Conservation (phyloP, 306 rosid genomes). For the Cucumis hystrix region DNA sequence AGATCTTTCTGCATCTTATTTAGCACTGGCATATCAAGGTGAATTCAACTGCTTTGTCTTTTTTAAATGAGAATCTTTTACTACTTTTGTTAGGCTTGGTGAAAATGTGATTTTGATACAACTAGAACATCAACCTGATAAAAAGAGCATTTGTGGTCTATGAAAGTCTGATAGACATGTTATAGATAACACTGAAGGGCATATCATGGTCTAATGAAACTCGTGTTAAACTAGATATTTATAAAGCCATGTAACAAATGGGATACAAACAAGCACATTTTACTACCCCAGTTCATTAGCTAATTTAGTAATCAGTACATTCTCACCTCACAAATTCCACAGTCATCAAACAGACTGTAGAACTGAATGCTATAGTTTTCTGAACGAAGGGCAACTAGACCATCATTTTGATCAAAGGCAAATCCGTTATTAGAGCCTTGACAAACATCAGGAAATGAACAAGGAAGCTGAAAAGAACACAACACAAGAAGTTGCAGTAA, state of each 20-base stretch:
- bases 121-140: not conserved
- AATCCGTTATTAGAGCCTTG: slow-evolving; percentile 32
- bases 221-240: not conserved
- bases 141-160: not conserved
- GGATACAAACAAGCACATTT: not conserved
- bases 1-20: not conserved
- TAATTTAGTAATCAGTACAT: not conserved
- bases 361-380: slow-evolving; percentile 75
- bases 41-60: not conserved
- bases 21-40: not conserved
- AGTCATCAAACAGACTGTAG: slow-evolving; percentile 73
- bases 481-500: slow-evolving; percentile 5
- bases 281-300: not conserved
- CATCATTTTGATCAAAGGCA: slow-evolving; percentile 61
- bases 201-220: not conserved
- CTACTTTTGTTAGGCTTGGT: not conserved
- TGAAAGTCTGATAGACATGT: not conserved
- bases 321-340: slow-evolving; percentile 69
- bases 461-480: slow-evolving; percentile 43
- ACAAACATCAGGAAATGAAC: slow-evolving; percentile 37
- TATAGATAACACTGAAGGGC: not conserved
- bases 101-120: not conserved
- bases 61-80: not conserved
- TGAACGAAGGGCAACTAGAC: slow-evolving; percentile 63
- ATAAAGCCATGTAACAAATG: not conserved